Conservation (phyloP, 176 grass and related monocot species). For the Phoenix roebelenii region DNA sequence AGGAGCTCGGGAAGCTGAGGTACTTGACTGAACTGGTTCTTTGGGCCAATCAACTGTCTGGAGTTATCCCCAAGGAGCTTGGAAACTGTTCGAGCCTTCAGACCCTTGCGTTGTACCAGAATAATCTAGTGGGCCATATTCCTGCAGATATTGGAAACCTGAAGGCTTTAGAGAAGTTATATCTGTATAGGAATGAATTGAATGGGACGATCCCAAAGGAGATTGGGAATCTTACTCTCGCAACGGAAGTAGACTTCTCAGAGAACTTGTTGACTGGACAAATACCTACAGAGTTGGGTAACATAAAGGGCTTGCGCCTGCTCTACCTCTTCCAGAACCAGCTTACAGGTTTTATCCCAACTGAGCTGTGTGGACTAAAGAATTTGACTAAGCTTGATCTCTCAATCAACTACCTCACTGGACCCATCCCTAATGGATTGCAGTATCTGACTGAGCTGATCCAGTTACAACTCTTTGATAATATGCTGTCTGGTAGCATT, state of each 20-base stretch:
- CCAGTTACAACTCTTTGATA: constrained; percentile 86
- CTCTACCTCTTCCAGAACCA: constrained; percentile 91
- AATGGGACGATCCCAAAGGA: constrained; percentile 73
- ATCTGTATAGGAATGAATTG: constrained; percentile 79
- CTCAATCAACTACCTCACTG: constrained; percentile 82
- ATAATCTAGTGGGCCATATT: constrained; percentile 65
- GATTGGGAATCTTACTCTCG: constrained; percentile 59
- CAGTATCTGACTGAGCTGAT: constrained; percentile 74
- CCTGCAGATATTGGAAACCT: constrained; percentile 67
- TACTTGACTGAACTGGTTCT: constrained; percentile 71
- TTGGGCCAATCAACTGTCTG: constrained; percentile 73
- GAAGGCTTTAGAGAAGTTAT: constrained; percentile 47
- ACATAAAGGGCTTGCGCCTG: constrained; percentile 52
- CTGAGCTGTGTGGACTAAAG: constrained; percentile 49
- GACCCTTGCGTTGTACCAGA: constrained; percentile 72
- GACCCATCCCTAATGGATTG: constrained; percentile 57
- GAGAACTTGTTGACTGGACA: constrained; percentile 74
- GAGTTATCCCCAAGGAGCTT: constrained; percentile 62
- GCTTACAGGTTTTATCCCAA: constrained; percentile 65
- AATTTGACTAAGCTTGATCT: constrained; percentile 94
- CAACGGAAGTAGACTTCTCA: constrained; percentile 83
- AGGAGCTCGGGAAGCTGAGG: constrained; percentile 53
- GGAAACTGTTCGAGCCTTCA: constrained; percentile 66
- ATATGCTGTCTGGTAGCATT: constrained; percentile 70
- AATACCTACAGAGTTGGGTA: constrained; percentile 71